Evolutionary conservation across 371 early-diverging fungal species (phyloP), one percentile per base, ranked within the genome.

Genomic region (Mortierella sp.): DNA sequence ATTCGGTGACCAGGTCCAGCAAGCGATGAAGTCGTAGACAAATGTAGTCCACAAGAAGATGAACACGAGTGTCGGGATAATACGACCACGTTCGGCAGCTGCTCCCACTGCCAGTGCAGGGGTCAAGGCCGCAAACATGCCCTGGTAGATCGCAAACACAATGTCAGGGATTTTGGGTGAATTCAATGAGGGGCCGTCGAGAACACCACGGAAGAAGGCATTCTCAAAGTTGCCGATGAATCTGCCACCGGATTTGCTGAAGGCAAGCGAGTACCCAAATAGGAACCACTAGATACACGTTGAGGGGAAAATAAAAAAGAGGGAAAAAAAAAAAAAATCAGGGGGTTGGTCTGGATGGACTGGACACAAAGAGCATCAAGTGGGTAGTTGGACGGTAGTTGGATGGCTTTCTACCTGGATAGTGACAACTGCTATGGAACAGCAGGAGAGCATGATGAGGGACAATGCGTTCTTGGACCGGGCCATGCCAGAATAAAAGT

Each of bases 401-500:
- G 23, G 34, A 54, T 51, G 24, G 47, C n/a, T n/a, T n/a, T 19
- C 23, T 48, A 71, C 72, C 72, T 72, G 73, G n/a, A 72, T 23
- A 2, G 73, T 30, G 19, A 72, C 67, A 3, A 72, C 67, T 19
- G 74, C 74, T 30, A 74, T 39, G 9, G 74, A 68, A 21, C 68
- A 68, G 74, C 68, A 68, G 28, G 68, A 67, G 39, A 74, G 69
- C 74, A 74, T 74, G 46, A 74, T 74, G 26, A 74, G 45, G 10
- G 74, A 74, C 3, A 72, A 51, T 2, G 72, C 67, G 55, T 72
- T 92, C 82, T 93, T 94, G 73, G 82, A 81, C 31, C 94, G 84
- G 24, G 93, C 91, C 91, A 96, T 87, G n/a, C 97, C 97, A 59
- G 93, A 89, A 78, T 97, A 97, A 67, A 95, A 95, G 79, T 91